Base-by-base conservation (phyloP, 306 rosid genomes). In the Nissolia schottii region DNA sequence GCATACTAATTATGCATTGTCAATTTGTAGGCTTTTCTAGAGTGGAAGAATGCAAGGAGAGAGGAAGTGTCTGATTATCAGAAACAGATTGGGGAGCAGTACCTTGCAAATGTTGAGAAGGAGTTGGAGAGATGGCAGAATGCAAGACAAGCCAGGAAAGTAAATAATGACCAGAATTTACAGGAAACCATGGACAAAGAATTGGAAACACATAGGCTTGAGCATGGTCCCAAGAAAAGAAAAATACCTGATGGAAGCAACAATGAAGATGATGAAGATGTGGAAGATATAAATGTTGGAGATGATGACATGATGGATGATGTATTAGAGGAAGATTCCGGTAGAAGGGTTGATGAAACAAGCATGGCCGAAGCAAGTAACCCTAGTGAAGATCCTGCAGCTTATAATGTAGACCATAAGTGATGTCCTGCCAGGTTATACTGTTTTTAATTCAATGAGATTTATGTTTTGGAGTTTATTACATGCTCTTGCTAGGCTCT, bases 101-200 rank as follows among this genome's bases (percentile, higher is more conserved):
- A 84, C 76, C 67, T 88, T 73, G 90, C 93, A 23, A 95, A 89
- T 78, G 96, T 91, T 29, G 97, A 95, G 69, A 95, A 91, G 84
- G 97, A 95, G 8, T 76, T 91, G 77, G 99, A 91, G 75, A 91
- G 96, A 81, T 94, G 99, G 99, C 96, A 94, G 68, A 94, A 87
- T 71, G 96, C 95, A 28, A 85, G 96, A 59, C 91, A 85, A 23
- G 78, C 89, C 50, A 86, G 91, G 79, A 91, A 89, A 60, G 86
- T 50, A 48, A 87, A 78, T 62, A 82, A 84, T 49, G 90, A 87
- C 53, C 84, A 85, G 73, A 84, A 91, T 83, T 85, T 95, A 78
- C 99, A 95, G 81, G 97, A 95, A 85, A 95, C 96, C 29, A 95
- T 95, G 99, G 99, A 95, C 89, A 86, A 91, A 85, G 99, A 94